Percentiles rank a stretch among this genome's conserved stretches.
These are phyloP conservation scores for Cystoisospora suis DNA, from an alignment of 169 alveolate species.

Conservation along the genomic window DNA sequence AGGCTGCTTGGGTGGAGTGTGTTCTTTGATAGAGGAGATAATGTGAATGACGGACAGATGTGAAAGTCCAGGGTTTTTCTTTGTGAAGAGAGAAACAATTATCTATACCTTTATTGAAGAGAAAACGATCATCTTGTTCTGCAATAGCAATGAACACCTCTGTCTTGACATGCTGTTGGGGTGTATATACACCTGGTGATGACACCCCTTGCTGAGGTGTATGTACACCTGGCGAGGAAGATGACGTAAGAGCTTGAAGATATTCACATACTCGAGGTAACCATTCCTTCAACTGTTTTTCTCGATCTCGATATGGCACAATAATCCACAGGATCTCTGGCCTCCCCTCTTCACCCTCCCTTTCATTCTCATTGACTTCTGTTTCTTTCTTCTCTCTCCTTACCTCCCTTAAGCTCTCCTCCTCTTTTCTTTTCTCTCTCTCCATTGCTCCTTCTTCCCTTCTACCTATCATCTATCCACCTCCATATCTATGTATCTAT, in stretches of 20 bases:
- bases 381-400: not conserved
- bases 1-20: not conserved
- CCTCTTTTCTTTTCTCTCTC: not conserved
- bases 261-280: not conserved
- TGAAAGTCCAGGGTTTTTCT: not conserved
- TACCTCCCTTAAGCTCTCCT: not conserved
- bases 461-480: too few species aligned
- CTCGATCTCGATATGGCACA: not conserved
- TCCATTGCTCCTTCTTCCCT: not conserved
- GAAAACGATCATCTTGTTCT: not conserved
- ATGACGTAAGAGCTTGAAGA: too few species aligned
- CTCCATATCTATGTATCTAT: too few species aligned
- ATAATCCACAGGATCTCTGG: not conserved
- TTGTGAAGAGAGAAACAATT: not conserved
- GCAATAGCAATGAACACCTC: not conserved
- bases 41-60: not conserved
- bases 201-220: not conserved
- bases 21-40: not conserved
- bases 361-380: not conserved
- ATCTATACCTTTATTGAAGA: conserved; percentile 8
- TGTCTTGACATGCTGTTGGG: not conserved
- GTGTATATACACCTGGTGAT: not conserved
- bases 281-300: not conserved
- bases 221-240: too few species aligned
- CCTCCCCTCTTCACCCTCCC: not conserved